These are phyloP conservation scores for Rhynchospora pubera DNA, from an alignment of 176 grass and related monocot species.

Conservation along the genomic window DNA sequence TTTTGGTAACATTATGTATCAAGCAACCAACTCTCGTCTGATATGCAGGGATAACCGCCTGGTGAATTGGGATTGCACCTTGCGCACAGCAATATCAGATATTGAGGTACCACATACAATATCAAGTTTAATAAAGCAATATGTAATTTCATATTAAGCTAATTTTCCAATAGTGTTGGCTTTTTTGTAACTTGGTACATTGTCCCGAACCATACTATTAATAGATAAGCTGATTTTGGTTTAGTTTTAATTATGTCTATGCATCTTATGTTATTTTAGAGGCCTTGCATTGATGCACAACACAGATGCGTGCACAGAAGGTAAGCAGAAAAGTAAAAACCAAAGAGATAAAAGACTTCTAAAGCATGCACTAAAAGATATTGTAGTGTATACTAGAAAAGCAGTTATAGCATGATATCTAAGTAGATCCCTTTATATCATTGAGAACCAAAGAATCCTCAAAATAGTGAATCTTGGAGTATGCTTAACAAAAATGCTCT, in stretches of 20 bases:
- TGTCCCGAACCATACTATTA: background rate
- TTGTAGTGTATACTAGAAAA: background rate
- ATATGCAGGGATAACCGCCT: slow-evolving; percentile 71
- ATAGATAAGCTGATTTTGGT: background rate
- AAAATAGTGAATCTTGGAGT: background rate
- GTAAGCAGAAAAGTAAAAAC: background rate
- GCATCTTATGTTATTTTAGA: background rate
- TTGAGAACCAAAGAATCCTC: background rate
- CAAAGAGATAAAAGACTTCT: background rate
- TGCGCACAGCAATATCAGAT: slow-evolving; percentile 87
- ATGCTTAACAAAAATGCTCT: slow-evolving; percentile 6
- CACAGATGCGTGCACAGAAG: background rate
- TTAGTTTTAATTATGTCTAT: background rate
- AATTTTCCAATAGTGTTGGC: background rate
- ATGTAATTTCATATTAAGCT: background rate
- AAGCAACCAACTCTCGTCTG: background rate
- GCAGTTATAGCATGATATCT: background rate
- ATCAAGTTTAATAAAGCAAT: background rate
- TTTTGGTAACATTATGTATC: slow-evolving; percentile 19
- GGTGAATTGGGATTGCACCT: slow-evolving; percentile 95
- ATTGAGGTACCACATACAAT: slow-evolving; percentile 47
- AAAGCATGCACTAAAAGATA: background rate
- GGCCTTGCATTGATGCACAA: background rate
- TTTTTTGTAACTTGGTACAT: background rate
- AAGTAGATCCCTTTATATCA: background rate